A percentile compares a stretch with the other conserved stretches of the same genome.
These are phyloP conservation scores for Agrostemma githago DNA, from an alignment of 148 eudicot species.

Conservation along the genomic window DNA sequence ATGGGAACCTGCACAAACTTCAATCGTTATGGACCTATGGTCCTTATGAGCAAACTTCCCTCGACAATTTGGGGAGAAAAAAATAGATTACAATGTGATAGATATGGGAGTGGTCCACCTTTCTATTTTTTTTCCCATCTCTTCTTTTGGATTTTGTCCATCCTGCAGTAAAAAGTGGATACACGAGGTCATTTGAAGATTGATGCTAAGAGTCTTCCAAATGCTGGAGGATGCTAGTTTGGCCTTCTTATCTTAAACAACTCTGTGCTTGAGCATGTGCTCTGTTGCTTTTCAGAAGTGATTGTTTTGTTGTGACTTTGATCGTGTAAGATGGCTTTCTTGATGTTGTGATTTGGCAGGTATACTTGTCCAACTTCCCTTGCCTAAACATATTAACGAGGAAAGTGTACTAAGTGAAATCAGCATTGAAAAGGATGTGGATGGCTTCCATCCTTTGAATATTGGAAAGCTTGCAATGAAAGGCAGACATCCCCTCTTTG, in stretches of 20 bases:
- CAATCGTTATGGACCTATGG: background rate
- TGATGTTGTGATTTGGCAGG: constrained; percentile 37
- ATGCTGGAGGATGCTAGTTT: background rate
- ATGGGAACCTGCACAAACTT: background rate
- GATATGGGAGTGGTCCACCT: background rate
- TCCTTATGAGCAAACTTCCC: background rate
- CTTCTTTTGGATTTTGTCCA: background rate
- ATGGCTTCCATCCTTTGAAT: constrained; percentile 96
- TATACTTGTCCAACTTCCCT: constrained; percentile 94
- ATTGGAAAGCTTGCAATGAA: constrained; percentile 99
- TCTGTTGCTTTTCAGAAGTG: background rate
- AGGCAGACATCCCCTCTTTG: constrained; percentile 91
- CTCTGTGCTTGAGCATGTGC: background rate
- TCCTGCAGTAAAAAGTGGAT: background rate
- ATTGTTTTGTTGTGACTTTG: background rate
- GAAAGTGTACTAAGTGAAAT: constrained; percentile 70
- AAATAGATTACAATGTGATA: no score
- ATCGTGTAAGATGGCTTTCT: constrained; percentile 11
- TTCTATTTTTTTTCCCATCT: background rate
- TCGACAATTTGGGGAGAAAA: background rate
- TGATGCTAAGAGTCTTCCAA: constrained; percentile 2
- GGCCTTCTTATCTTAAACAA: background rate
- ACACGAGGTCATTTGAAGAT: background rate
- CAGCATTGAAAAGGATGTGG: constrained; percentile 86
- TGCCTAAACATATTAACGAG: constrained; percentile 94